Base-by-base conservation (phyloP, 768 basidiomycete genomes). In the Boletus rubescentipes region DNA sequence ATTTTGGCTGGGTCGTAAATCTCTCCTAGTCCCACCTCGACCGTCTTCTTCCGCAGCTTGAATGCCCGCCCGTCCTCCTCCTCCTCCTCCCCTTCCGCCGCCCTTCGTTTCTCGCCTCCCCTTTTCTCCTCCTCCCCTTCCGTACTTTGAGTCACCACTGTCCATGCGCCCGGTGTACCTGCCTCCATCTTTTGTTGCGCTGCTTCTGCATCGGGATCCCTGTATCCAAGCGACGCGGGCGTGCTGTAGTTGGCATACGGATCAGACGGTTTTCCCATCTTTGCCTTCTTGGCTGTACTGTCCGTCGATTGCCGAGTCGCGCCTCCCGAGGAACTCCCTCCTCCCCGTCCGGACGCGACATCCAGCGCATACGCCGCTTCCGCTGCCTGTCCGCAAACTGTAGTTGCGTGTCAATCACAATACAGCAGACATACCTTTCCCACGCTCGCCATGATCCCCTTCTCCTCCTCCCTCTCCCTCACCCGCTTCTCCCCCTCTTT, bases 401-500 rank as follows among this genome's bases (percentile, higher is more conserved):
- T 30, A 59, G 46, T 50, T 26, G 30, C 43, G n/a, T 5, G 6
- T 20, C 9, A 18, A 12, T 8, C 10, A 4, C 35, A 18, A 39
- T 2, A 21, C 6, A 16, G 9, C 9, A 26, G 12, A 44, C 60
- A 6, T 50, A 89, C 96, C 76, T 81, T 83, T 62, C 97, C 92
- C 50, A 99, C 86, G 53, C 85, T 72, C 9, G 78, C 85, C 82
- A 99, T 93, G 68, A 97, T 92, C 55, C 86, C 73, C 65, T 83
- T 86, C 73, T 95, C 93, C 66, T 95, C 90, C 60, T 91, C 91
- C 38, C 75, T 73, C 54, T 93, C 89, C 68, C 86, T 86, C 77
- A 89, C 90, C 56, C 84, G 84, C 74, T 90, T 91, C 72, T 91
- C 91, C 2, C 96, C 92, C 4, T 82, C 73, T 77, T 98, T 98